Percentiles rank a stretch among this genome's conserved stretches.
These are phyloP conservation scores for Multifurca ochricompacta DNA, from an alignment of 768 basidiomycete species.

Conservation along the genomic window DNA sequence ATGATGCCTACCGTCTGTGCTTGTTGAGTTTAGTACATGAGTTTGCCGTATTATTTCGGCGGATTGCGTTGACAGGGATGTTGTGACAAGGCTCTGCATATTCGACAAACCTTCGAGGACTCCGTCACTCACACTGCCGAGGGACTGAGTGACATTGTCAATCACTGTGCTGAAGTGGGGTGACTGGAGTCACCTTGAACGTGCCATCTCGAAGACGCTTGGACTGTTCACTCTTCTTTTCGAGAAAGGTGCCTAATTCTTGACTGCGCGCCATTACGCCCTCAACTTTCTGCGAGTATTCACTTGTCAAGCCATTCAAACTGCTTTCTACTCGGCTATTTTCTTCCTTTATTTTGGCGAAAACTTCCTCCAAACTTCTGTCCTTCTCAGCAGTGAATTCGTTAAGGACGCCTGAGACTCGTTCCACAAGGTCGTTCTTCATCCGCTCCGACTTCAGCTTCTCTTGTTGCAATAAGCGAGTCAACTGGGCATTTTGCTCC, in stretches of 20 bases:
- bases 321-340: slow-evolving; percentile 50
- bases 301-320: slow-evolving; percentile 39
- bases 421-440: slow-evolving; percentile 66
- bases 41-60: slow-evolving; percentile 44
- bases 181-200: slow-evolving; percentile 41
- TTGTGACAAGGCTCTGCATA: slow-evolving; percentile 39
- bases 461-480: slow-evolving; percentile 56
- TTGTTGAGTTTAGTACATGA: slow-evolving; percentile 37
- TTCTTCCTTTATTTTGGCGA: slow-evolving; percentile 44
- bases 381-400: slow-evolving; percentile 67
- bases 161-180: slow-evolving; percentile 1
- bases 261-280: slow-evolving; percentile 35
- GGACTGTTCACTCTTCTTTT: slow-evolving; percentile 41
- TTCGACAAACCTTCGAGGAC: slow-evolving; percentile 37
- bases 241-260: slow-evolving; percentile 35
- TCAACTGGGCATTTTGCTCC: slow-evolving; percentile 62
- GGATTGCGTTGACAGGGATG: slow-evolving; percentile 44
- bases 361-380: slow-evolving; percentile 49
- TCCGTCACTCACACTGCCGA: slow-evolving; percentile 32
- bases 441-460: slow-evolving; percentile 56
- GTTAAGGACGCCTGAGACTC: slow-evolving; percentile 62
- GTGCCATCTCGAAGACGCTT: slow-evolving; percentile 51
- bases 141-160: slow-evolving; percentile 30
- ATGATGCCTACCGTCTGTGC: slow-evolving; percentile 35
- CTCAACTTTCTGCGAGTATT: slow-evolving; percentile 41